A percentile compares a stretch with the other conserved stretches of the same genome.
Conservation (phyloP, 1,284 basidiomycete species). For the Wolfiporia cocos region DNA sequence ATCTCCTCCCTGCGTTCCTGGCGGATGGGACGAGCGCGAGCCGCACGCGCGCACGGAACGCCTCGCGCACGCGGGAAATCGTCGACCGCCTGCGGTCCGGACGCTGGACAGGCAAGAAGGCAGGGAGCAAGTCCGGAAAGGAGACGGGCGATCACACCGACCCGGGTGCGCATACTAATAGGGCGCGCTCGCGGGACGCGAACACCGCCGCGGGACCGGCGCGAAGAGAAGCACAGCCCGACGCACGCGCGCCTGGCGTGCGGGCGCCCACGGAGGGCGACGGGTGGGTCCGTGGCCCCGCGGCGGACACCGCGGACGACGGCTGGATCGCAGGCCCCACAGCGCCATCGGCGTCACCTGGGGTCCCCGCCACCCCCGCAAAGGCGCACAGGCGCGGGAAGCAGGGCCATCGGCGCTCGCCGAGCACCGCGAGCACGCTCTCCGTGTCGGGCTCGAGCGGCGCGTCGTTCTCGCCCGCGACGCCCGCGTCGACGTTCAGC, state of each 20-base stretch:
- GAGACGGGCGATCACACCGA: neutral
- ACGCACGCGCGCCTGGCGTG: neutral
- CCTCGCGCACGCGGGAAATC: slow-evolving; percentile 26
- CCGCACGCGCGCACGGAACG: slow-evolving; percentile 16
- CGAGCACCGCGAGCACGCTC: slow-evolving; percentile 11
- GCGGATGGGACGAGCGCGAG: slow-evolving; percentile 13
- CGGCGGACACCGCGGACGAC: slow-evolving; percentile 13
- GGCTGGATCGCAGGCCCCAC: slow-evolving; percentile 16
- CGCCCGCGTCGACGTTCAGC: slow-evolving; percentile 2
- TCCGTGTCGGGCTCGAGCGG: neutral
- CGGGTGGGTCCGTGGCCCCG: slow-evolving; percentile 12
- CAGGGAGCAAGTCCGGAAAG: slow-evolving; percentile 1
- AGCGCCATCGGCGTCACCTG: slow-evolving; percentile 3
- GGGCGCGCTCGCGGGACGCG: neutral
- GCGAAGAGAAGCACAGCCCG: neutral
- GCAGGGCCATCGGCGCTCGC: slow-evolving; percentile 17
- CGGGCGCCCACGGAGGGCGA: slow-evolving; percentile 4
- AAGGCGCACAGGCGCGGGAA: slow-evolving; percentile 8
- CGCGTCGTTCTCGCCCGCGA: slow-evolving; percentile 4
- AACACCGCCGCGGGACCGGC: slow-evolving; percentile 1
- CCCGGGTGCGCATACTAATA: no score
- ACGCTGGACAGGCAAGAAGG: slow-evolving; percentile 14
- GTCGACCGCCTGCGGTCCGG: slow-evolving; percentile 25
- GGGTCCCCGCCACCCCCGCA: slow-evolving; percentile 3
- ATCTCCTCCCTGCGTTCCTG: slow-evolving; percentile 22